These are phyloP conservation scores for Beverwykella pulmonaria DNA, from an alignment of 495 filamentous ascomycete genomes.

Conservation along the genomic window DNA sequence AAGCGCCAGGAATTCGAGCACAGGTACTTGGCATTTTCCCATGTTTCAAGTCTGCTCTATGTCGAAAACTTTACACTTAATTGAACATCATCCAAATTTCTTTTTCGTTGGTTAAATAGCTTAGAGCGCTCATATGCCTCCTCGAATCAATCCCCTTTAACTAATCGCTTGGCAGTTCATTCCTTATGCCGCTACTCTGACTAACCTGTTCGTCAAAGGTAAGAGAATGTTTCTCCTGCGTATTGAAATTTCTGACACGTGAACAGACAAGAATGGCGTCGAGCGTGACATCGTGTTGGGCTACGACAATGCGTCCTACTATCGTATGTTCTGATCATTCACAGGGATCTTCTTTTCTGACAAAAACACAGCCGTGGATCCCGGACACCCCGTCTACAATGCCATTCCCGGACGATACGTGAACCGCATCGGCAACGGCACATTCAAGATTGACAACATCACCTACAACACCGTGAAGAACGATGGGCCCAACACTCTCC, in stretches of 20 bases:
- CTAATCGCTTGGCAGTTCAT: conserved; percentile 50
- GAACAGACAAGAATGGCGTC: conserved; percentile 55
- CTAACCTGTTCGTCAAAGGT: conserved; percentile 58
- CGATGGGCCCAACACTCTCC: conserved; percentile 61
- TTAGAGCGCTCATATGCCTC: too few relatives aligned
- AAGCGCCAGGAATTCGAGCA: conserved; percentile 55
- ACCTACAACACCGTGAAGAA: conserved; percentile 56
- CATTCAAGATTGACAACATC: conserved; percentile 55
- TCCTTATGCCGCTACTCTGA: conserved; percentile 58
- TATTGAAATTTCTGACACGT: neutral
- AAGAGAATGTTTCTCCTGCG: neutral
- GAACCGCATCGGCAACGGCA: conserved; percentile 59
- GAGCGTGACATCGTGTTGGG: conserved; percentile 59
- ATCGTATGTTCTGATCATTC: conserved; percentile 45
- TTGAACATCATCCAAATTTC: neutral
- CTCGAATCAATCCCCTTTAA: neutral
- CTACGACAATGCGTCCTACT: conserved; percentile 55
- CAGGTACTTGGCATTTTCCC: conserved; percentile 45
- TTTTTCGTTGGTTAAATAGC: too few relatives aligned
- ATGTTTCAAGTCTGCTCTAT: neutral
- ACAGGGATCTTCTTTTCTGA: conserved; percentile 7
- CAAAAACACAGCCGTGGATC: conserved; percentile 27
- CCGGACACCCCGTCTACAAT: conserved; percentile 43
- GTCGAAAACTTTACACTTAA: neutral
- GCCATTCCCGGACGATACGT: conserved; percentile 51